These are phyloP conservation scores for Colletotrichum simmondsii DNA, from an alignment of 2,329 filamentous ascomycete species.

Conservation along the genomic window DNA sequence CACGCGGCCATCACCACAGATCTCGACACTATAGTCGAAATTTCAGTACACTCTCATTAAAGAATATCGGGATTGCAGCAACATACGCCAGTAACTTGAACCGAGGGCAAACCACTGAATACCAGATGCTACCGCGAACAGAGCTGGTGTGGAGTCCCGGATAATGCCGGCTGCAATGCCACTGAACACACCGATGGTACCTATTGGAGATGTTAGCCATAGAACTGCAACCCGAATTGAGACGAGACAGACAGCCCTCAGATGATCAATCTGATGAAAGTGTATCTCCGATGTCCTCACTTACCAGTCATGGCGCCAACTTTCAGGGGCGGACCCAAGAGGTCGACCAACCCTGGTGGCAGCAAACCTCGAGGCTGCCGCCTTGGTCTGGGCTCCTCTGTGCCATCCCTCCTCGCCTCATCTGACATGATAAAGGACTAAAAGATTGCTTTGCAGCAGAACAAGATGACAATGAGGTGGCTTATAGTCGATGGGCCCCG, in stretches of 20 bases:
- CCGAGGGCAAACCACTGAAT: conserved; percentile 86
- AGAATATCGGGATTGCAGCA: not conserved
- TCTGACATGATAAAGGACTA: conserved; percentile 36
- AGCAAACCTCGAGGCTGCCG: conserved; percentile 48
- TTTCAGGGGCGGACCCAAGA: conserved; percentile 64
- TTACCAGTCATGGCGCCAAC: conserved; percentile 70
- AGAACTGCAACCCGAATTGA: not conserved
- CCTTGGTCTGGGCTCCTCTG: not conserved
- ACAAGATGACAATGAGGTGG: not conserved
- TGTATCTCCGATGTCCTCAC: conserved; percentile 7
- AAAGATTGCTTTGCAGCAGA: not conserved
- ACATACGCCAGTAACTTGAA: conserved; percentile 79
- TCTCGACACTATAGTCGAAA: conserved; percentile 56
- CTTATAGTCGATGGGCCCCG: not conserved
- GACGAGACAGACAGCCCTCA: not conserved
- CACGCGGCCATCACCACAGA: conserved; percentile 57
- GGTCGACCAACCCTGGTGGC: conserved; percentile 55
- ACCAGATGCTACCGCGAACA: conserved; percentile 79
- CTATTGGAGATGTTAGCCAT: conserved; percentile 49
- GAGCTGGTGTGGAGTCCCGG: conserved; percentile 71
- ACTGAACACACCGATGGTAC: conserved; percentile 69
- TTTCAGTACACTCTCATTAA: conserved; percentile 23
- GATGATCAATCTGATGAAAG: not conserved
- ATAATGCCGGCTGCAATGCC: conserved; percentile 79
- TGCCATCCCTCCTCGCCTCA: conserved; percentile 7